Evolutionary conservation across 805 yeast genomes (phyloP), one percentile per base, ranked within the genome.

Genomic region (Candida coleopterorum): DNA sequence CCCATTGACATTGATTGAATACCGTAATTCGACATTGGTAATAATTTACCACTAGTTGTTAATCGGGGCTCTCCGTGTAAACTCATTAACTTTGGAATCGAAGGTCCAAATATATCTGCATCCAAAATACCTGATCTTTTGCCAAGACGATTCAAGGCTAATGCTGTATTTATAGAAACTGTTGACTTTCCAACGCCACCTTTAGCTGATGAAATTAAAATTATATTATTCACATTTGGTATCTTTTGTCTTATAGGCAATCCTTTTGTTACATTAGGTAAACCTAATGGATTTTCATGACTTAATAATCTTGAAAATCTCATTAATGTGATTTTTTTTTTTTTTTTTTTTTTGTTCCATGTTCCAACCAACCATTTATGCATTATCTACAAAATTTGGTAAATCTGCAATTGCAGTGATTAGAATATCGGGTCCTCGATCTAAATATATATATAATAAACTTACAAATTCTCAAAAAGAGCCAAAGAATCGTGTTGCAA

Each of bases 1-100:
- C 95, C 95, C 94, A 86, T 86, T 0, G 94, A 85, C 95, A 86
- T 86, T 6, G 88, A 75, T 45, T 82, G 79, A 3, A 86, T 53
- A 0, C 95, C 95, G 45, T 79, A 84, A 52, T 84, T 85, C 9
- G 68, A 55, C 46, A 85, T 56, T 0, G 95, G 95, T 0, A 79
- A 51, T 3, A 85, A 60, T 45, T 72, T 71, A 0, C 87, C 85
- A 2, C 47, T 45, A 2, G 49, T 52, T 0, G 75, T 58, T 9
- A 81, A 50, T 18, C 82, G 51, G 1, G 94, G 93, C 47, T 82
- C 90, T 0, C 89, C 88, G 2, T 62, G 45, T 6, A 86, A 62
- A n/a, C 74, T 74, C 62, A 86, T 64, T 44, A 86, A 62, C 41
- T 75, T 77, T 0, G 95, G 95, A 5, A 86, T 58, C 2, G 89